Conservation (phyloP, 768 basidiomycete genomes). For the Tylopilus vinaceipallidus region DNA sequence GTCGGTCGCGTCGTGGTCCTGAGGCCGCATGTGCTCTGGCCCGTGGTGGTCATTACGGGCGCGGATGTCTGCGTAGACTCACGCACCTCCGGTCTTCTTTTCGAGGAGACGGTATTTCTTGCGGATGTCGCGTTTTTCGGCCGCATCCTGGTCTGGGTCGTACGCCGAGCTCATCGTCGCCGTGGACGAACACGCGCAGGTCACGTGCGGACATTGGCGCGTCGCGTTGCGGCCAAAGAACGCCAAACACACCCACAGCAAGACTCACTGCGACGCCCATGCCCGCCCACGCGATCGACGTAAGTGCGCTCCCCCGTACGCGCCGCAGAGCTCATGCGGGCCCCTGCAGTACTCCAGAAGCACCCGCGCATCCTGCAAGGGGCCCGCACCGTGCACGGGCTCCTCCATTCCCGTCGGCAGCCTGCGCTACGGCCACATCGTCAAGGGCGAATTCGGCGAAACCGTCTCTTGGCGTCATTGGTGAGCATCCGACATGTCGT, state of each 20-base stretch:
- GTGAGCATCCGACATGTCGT: constrained; percentile 36
- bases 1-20: constrained; percentile 54
- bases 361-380: constrained; percentile 66
- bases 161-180: constrained; percentile 45
- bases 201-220: constrained; percentile 22
- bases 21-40: constrained; percentile 48
- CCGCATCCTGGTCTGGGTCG: constrained; percentile 83
- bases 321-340: constrained; percentile 6
- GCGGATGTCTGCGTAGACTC: too few relatives aligned
- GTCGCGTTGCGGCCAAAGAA: constrained; percentile 25
- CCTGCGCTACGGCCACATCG: constrained; percentile 63
- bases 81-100: constrained; percentile 61
- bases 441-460: constrained; percentile 49
- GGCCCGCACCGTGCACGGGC: constrained; percentile 57
- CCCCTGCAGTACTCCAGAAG: constrained; percentile 68
- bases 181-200: neutral
- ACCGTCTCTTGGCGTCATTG: constrained; percentile 77
- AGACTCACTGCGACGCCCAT: constrained; percentile 1
- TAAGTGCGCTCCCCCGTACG: constrained; percentile 10
- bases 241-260: constrained; percentile 13
- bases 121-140: constrained; percentile 72
- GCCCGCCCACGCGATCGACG: constrained; percentile 32
- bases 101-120: constrained; percentile 70
- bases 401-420: constrained; percentile 50
- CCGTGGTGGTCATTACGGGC: neutral